Conservation (phyloP, 257 asterid genomes). For the Avicennia marina region DNA sequence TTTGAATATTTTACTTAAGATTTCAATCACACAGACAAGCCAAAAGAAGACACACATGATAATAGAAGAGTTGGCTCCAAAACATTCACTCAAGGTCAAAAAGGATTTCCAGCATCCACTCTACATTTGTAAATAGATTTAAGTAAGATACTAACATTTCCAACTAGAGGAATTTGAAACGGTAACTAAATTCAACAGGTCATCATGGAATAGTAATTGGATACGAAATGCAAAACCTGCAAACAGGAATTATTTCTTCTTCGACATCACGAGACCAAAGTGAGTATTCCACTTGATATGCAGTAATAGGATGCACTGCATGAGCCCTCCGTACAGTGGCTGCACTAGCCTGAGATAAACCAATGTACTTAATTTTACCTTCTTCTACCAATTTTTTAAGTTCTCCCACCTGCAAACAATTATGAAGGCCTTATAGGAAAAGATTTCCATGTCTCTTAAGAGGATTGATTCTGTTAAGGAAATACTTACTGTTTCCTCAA, state of each 20-base stretch:
- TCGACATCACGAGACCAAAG: constrained; percentile 63
- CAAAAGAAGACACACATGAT: too few relatives aligned
- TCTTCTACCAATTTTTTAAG: constrained; percentile 52
- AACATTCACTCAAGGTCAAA: too few relatives aligned
- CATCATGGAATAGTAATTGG: not conserved
- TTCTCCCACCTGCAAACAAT: constrained; percentile 42
- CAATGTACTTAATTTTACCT: constrained; percentile 57
- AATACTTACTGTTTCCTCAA: constrained; percentile 54
- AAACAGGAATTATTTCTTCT: constrained; percentile 45
- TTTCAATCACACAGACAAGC: too few relatives aligned
- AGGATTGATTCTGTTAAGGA: not conserved
- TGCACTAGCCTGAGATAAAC: constrained; percentile 60
- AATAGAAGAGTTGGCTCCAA: too few relatives aligned
- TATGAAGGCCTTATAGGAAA: too few relatives aligned
- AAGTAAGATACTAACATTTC: too few relatives aligned
- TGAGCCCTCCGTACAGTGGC: constrained; percentile 63
- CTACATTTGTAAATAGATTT: too few relatives aligned
- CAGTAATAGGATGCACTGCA: constrained; percentile 59
- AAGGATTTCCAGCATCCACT: too few relatives aligned
- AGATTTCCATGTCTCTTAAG: too few relatives aligned
- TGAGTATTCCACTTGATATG: constrained; percentile 58
- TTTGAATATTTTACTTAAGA: too few relatives aligned
- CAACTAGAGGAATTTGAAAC: too few relatives aligned
- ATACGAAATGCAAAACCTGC: constrained; percentile 27
- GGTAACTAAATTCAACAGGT: not conserved